These are phyloP conservation scores for Phialocephala sp. DNA, from an alignment of 2,329 filamentous ascomycete genomes.

Conservation along the genomic window DNA sequence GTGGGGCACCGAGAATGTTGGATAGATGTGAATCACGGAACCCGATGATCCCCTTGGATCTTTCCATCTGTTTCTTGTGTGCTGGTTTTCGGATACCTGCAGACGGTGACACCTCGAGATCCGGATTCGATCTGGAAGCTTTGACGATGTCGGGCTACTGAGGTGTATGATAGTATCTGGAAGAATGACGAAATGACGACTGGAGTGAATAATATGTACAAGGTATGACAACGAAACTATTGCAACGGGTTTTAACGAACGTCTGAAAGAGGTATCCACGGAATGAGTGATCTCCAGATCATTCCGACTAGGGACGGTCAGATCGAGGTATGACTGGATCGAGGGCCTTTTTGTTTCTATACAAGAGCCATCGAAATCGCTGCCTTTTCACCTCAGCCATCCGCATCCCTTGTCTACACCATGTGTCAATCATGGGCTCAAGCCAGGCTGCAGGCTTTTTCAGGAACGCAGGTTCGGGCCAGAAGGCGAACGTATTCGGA, in stretches of 20 bases:
- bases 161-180: neutral
- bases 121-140: neutral
- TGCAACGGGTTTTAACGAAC: neutral
- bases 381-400: constrained; percentile 2
- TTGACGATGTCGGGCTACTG: neutral
- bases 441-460: neutral
- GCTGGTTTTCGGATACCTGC: constrained; percentile 26
- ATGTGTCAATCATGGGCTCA: constrained; percentile 19
- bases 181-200: constrained; percentile 2
- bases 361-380: constrained; percentile 10
- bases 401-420: constrained; percentile 13
- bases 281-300: neutral
- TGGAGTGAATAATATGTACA: constrained; percentile 5
- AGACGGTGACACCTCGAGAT: constrained; percentile 22
- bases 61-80: constrained; percentile 10
- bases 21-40: constrained; percentile 11
- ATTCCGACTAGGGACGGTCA: neutral
- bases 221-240: constrained; percentile 11
- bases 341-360: constrained; percentile 13
- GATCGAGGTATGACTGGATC: neutral
- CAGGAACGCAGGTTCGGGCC: constrained; percentile 10
- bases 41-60: neutral
- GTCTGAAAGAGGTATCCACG: constrained; percentile 3
- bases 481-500: constrained; percentile 5
- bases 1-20: neutral